Evolutionary conservation across 768 basidiomycete genomes (phyloP), one percentile per base, ranked within the genome.

Genomic region (Tulasnella sp.): DNA sequence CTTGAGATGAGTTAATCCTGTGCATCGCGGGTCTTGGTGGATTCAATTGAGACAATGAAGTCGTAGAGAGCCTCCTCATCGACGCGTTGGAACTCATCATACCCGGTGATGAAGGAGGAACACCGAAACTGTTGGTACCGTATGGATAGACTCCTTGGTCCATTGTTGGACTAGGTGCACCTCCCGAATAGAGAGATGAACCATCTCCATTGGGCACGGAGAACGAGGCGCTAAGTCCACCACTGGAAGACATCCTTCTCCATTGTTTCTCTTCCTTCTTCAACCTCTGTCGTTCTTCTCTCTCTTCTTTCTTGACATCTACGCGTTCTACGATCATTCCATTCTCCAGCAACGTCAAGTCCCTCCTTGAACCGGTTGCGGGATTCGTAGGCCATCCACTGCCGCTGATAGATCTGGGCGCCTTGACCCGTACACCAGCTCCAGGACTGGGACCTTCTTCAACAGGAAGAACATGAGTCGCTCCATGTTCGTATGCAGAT

Each of bases 251-350:
- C 39, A 54, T 35, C 64, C 88, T 88, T 57, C 86, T 73, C 0
- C 78, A 78, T 37, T 80, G 76, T 37, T 42, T 31, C 58, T 82
- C 86, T 55, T 85, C 81, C 58, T 71, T 79, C 53, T 75, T 76
- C 53, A 72, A 70, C 24, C 83, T 77, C 37, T 84, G 81, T 37
- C 75, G 74, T 32, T 78, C 82, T 35, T 54, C 84, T 53, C 69
- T 75, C 63, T 86, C 86, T 64, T 64, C 60, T 15, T 53, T 47
- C 41, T 79, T 76, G 16, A 91, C 76, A 63, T 91, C 77, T 32
- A 91, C 82, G 54, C 85, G 83, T 59, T 92, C 89, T 6, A 90
- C 81, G 46, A 89, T 84, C 73, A 91, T 79, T 3, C 87, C 87
- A 57, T 86, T 90, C 64, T 89, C 83, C 19, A 92, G 74, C 8